phyloP scores from a whole-genome alignment of 345 rosid species.

The Boechera retrofracta region DNA sequence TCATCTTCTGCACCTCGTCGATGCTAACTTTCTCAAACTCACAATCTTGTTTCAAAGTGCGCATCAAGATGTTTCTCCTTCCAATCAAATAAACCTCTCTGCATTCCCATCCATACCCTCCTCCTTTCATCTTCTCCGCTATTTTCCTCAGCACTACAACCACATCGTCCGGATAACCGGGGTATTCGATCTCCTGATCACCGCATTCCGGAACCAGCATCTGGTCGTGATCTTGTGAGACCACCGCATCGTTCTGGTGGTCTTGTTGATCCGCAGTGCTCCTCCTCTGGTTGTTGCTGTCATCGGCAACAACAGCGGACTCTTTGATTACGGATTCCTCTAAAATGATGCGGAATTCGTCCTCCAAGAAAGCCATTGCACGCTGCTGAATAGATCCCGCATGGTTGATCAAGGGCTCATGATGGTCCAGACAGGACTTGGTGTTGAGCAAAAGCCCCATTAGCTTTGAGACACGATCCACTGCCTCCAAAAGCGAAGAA shows the following conservation, averaged over 20 bases:
- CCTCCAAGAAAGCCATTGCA: constrained; percentile 81
- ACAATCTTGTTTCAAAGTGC: constrained; percentile 48
- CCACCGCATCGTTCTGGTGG: constrained; percentile 41
- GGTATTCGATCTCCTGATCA: constrained; percentile 43
- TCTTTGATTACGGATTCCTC: constrained; percentile 49
- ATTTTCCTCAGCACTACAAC: constrained; percentile 56
- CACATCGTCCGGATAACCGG: constrained; percentile 54
- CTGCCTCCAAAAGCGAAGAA: constrained; percentile 51
- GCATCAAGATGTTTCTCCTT: constrained; percentile 66
- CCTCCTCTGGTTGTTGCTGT: constrained; percentile 42
- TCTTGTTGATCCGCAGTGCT: constrained; percentile 45
- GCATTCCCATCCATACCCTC: constrained; percentile 75
- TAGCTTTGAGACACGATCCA: constrained; percentile 65
- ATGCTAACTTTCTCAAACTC: constrained; percentile 81
- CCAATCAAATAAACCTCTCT: constrained; percentile 61
- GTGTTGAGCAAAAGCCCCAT: constrained; percentile 39
- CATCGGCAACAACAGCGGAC: constrained; percentile 7
- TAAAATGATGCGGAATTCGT: constrained; percentile 62
- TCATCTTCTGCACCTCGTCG: constrained; percentile 83
- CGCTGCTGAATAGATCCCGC: constrained; percentile 65
- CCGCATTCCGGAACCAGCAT: constrained; percentile 24
- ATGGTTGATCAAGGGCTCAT: constrained; percentile 55
- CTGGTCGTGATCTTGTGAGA: constrained; percentile 33
- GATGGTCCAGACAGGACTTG: constrained; percentile 50
- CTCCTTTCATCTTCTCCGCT: constrained; percentile 64